Conservation (phyloP, 257 asterid genomes). For the Solanum infundibuliforme region DNA sequence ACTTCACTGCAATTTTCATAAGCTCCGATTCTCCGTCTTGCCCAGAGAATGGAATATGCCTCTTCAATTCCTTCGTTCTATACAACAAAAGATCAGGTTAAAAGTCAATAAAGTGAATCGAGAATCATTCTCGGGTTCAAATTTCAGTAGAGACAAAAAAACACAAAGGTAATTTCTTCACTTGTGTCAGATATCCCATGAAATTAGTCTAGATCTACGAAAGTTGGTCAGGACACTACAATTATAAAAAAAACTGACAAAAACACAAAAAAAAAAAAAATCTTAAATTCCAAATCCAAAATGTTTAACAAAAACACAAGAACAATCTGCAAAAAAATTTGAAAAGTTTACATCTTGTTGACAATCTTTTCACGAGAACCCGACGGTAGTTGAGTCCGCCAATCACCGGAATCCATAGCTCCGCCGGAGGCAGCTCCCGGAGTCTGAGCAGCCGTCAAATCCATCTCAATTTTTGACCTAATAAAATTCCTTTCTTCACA, state of each 20-base stretch:
- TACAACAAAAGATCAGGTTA: neutral
- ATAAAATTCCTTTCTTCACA: neutral
- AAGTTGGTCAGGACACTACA: neutral
- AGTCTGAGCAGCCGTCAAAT: neutral
- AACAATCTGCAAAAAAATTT: neutral
- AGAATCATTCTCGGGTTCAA: neutral
- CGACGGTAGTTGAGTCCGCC: constrained; percentile 59
- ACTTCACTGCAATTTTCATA: constrained; percentile 53
- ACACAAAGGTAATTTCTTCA: neutral
- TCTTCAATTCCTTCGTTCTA: constrained; percentile 68
- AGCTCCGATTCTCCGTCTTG: constrained; percentile 59
- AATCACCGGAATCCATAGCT: constrained; percentile 14
- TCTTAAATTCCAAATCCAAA: neutral
- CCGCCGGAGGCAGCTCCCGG: neutral
- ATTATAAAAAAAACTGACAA: neutral
- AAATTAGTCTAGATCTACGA: neutral
- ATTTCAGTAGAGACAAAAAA: neutral
- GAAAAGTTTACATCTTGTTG: constrained; percentile 34
- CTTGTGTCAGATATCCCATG: neutral
- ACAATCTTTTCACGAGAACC: constrained; percentile 61
- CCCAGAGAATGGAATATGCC: constrained; percentile 61
- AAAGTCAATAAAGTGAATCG: neutral
- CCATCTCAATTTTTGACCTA: neutral
- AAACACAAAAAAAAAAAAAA: neutral
- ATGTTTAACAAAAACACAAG: neutral